These are phyloP conservation scores for Plasmopara muralis DNA, from an alignment of 352 stramenopile genomes.

Conservation along the genomic window DNA sequence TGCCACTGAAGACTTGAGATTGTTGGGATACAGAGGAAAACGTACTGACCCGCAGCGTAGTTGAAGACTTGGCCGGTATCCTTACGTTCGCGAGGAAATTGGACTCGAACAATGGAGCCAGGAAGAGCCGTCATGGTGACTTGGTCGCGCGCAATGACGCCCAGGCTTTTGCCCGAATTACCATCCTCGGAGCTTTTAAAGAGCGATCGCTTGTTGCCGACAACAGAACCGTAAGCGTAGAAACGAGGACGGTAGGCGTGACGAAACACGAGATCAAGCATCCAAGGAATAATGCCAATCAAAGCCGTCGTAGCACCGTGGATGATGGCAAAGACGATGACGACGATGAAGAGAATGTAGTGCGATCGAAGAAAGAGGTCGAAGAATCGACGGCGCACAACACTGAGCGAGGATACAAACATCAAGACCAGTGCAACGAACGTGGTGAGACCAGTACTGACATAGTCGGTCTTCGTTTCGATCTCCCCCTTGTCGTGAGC, in stretches of 20 bases:
- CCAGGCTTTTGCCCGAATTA: conserved; percentile 5
- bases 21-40: conserved; percentile 67
- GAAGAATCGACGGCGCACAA: conserved; percentile 42
- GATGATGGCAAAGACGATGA: conserved; percentile 36
- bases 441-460: conserved; percentile 15
- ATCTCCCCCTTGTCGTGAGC: conserved; percentile 5
- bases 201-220: conserved; percentile 10
- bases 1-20: conserved; percentile 74
- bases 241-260: conserved; percentile 19
- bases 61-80: conserved; percentile 31
- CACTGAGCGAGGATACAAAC: conserved; percentile 25
- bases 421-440: conserved; percentile 34
- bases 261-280: conserved; percentile 32
- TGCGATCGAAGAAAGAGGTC: conserved; percentile 45
- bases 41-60: conserved; percentile 54
- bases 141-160: conserved; percentile 22
- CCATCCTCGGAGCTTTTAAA: neutral
- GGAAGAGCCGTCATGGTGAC: conserved; percentile 12
- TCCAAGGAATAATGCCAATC: conserved; percentile 28
- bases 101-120: conserved; percentile 27
- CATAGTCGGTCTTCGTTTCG: conserved; percentile 7
- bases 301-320: conserved; percentile 31
- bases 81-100: conserved; percentile 32
- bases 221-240: conserved; percentile 14
- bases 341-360: conserved; percentile 44